Percentiles rank a stretch among this genome's conserved stretches.
Evolutionary conservation across 345 rosid species (phyloP).

Genomic region (Eucalyptus globulus): DNA sequence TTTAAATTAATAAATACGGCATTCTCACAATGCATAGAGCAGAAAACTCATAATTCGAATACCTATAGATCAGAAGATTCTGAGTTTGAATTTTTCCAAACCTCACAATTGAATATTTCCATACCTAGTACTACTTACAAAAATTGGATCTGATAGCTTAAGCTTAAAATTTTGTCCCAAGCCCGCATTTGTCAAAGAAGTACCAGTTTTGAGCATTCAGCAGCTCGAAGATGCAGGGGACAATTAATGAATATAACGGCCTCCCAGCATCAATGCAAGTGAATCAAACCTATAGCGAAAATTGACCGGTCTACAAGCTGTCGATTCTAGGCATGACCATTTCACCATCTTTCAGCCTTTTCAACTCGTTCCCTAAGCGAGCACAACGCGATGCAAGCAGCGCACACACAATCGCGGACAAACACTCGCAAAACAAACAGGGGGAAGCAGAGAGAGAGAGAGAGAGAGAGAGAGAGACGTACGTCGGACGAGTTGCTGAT

Average conservation of each 20-base stretch:
- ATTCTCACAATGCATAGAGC: no score
- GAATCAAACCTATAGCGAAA: not conserved
- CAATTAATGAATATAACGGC: not conserved
- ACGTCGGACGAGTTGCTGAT: slow-evolving; percentile 5
- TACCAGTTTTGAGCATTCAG: no score
- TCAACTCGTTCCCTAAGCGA: not conserved
- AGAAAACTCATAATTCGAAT: no score
- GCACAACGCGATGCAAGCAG: not conserved
- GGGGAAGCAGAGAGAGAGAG: not conserved
- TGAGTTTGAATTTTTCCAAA: no score
- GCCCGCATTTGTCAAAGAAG: no score
- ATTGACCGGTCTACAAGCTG: not conserved
- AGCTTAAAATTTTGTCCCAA: no score
- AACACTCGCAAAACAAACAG: not conserved
- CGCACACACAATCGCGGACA: not conserved
- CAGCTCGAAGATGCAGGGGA: not conserved
- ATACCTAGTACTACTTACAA: no score
- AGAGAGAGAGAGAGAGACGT: not conserved
- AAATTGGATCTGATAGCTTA: no score
- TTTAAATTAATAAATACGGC: no score
- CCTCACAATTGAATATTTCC: no score
- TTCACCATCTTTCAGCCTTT: not conserved
- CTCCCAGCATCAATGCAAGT: not conserved
- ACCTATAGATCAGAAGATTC: no score
- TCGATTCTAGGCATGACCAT: not conserved